Conservation (phyloP, 176 grass and related monocot species). For the Oryza longistaminata region DNA sequence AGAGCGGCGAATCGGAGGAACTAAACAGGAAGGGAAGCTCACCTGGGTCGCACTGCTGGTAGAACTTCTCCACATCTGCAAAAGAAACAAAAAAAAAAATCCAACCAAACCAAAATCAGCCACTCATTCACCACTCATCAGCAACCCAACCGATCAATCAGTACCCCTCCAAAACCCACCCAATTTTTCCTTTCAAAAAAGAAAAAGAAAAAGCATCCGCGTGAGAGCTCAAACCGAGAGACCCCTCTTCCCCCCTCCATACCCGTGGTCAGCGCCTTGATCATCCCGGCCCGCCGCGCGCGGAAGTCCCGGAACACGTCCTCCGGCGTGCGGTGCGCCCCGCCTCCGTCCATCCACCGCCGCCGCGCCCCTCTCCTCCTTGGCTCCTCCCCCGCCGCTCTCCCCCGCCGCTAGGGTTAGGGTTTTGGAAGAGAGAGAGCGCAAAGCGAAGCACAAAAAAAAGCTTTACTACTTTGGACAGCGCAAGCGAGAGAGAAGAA, state of each 20-base stretch:
- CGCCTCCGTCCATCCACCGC: conserved; percentile 39
- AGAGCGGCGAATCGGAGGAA: background rate
- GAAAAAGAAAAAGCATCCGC: too few species aligned
- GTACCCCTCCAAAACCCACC: background rate
- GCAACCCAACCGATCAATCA: background rate
- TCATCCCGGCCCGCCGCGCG: conserved; percentile 76
- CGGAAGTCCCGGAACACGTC: conserved; percentile 96
- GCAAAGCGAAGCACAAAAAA: background rate
- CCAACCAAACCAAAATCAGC: conserved; percentile 30
- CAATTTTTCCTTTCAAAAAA: too few species aligned
- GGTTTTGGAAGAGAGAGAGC: conserved; percentile 36
- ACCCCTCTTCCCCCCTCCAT: background rate
- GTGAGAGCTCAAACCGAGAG: too few species aligned
- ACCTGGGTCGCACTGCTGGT: conserved; percentile 92
- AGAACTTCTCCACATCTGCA: conserved; percentile 93
- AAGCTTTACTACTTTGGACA: conserved; percentile 19
- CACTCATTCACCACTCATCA: background rate
- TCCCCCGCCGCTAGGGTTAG: conserved; percentile 53
- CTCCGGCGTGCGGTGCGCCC: conserved; percentile 72
- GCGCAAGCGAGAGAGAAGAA: background rate
- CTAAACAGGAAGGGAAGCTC: background rate
- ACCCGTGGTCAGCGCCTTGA: conserved; percentile 96
- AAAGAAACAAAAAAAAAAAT: background rate
- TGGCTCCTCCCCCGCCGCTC: background rate
- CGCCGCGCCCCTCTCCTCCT: too few species aligned